These are phyloP conservation scores for Symbiodinium natans DNA, from an alignment of 73 alveolate species.

Conservation along the genomic window DNA sequence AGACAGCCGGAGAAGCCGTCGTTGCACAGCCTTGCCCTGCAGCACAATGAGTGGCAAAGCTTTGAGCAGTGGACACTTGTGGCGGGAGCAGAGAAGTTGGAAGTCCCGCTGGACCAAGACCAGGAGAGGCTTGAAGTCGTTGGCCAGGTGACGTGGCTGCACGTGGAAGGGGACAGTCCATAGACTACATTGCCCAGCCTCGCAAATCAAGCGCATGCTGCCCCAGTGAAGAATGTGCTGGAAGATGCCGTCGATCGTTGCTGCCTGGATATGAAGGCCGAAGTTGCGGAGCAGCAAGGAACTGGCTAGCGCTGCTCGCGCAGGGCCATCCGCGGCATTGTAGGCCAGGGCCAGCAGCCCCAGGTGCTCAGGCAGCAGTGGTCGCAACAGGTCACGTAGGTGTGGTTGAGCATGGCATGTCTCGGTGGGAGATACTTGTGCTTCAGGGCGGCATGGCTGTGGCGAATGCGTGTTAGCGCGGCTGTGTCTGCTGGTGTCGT, in stretches of 20 bases:
- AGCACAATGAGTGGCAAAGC: not conserved
- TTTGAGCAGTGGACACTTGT: not conserved
- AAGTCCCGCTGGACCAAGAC: not conserved
- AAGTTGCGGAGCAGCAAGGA: not conserved
- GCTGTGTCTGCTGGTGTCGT: too few species aligned
- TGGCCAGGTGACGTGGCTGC: not conserved
- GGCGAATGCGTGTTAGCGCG: too few species aligned
- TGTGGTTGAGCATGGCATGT: too few species aligned
- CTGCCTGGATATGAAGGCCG: not conserved
- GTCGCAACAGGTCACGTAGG: not conserved
- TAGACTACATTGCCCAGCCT: not conserved
- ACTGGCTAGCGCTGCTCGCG: not conserved
- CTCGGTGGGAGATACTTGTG: too few species aligned
- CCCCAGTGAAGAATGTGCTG: not conserved
- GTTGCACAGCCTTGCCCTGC: not conserved
- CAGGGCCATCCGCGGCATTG: constrained; percentile 7
- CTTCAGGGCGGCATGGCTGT: too few species aligned
- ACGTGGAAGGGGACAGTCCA: not conserved
- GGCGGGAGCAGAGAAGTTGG: not conserved
- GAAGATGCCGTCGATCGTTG: not conserved
- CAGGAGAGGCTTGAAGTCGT: not conserved
- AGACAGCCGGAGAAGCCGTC: not conserved
- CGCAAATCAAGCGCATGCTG: not conserved
- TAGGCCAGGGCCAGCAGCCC: not conserved
- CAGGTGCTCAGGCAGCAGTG: constrained; percentile 9